phyloP scores from a whole-genome alignment of 2,329 filamentous ascomycete genomes.

The Ascosphaera apis region DNA sequence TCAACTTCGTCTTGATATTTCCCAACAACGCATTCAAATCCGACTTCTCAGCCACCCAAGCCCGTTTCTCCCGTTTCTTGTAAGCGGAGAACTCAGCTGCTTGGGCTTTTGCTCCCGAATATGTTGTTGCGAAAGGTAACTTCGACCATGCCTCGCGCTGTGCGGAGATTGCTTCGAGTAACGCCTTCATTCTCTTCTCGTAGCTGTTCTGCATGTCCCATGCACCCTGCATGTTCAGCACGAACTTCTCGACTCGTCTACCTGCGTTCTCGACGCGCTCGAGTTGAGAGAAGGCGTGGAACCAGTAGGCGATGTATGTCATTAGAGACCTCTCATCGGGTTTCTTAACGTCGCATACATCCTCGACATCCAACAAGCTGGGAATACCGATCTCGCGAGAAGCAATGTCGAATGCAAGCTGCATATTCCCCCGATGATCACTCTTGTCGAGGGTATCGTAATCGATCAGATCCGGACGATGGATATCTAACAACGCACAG shows the following conservation, averaged over 20 bases:
- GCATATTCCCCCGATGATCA: constrained; percentile 93
- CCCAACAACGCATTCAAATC: constrained; percentile 80
- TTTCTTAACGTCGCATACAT: constrained; percentile 89
- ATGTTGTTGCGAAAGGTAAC: constrained; percentile 72
- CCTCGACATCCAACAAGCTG: constrained; percentile 84
- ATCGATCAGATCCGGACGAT: constrained; percentile 90
- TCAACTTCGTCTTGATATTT: constrained; percentile 97
- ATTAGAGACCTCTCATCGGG: constrained; percentile 92
- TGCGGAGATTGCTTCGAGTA: constrained; percentile 49
- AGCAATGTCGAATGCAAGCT: constrained; percentile 89
- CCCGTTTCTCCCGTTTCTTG: constrained; percentile 72
- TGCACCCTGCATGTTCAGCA: constrained; percentile 94
- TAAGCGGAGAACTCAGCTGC: constrained; percentile 62
- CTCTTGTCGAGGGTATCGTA: constrained; percentile 85
- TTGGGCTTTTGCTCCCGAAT: constrained; percentile 76
- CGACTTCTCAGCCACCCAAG: constrained; percentile 95
- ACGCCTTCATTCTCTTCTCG: constrained; percentile 67
- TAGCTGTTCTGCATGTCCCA: constrained; percentile 99
- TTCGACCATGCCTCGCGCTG: constrained; percentile 58
- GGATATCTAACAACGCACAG: constrained; percentile 87
- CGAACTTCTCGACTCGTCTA: constrained; percentile 89
- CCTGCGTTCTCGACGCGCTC: constrained; percentile 96
- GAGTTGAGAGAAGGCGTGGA: constrained; percentile 98
- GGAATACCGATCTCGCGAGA: constrained; percentile 93
- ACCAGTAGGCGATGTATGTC: constrained; percentile 99